Conservation (phyloP, 495 filamentous ascomycete species). For the Rhypophila decipiens region DNA sequence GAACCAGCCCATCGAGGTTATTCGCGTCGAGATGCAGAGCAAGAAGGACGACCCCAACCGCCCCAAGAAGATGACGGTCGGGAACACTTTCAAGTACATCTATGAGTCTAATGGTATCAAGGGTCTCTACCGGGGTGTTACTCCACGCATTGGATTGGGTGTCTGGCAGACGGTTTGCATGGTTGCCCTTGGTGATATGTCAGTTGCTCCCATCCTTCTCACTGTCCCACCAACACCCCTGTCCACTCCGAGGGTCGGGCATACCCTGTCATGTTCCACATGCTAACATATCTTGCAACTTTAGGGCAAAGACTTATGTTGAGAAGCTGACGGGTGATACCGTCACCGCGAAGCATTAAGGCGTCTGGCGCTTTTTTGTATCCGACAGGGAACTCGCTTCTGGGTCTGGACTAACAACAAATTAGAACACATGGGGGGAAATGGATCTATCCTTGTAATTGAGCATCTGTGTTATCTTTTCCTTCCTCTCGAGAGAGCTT, state of each 20-base stretch:
- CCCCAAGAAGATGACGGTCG: conserved; percentile 96
- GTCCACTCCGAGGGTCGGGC: too few species aligned
- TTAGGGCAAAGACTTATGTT: conserved; percentile 92
- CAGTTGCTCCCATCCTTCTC: conserved; percentile 37
- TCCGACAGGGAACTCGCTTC: too few species aligned
- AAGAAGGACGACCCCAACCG: conserved; percentile 97
- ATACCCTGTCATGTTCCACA: not conserved
- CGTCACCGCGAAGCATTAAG: conserved; percentile 97
- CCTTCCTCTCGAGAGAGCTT: too few species aligned
- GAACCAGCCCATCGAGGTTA: conserved; percentile 99
- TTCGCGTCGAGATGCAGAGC: conserved; percentile 99
- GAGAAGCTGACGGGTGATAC: conserved; percentile 92
- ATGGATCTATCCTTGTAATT: too few species aligned
- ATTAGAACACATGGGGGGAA: too few species aligned
- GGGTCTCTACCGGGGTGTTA: conserved; percentile 92
- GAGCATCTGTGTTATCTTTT: too few species aligned
- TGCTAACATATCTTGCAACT: conserved; percentile 1
- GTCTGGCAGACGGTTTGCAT: conserved; percentile 99
- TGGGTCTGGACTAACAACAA: too few species aligned
- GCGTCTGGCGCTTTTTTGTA: conserved; percentile 29
- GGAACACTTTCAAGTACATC: conserved; percentile 87
- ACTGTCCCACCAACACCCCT: too few species aligned
- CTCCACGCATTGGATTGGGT: conserved; percentile 87
- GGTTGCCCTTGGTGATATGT: conserved; percentile 99
- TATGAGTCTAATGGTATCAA: conserved; percentile 81